Percentiles rank a stretch among this genome's conserved stretches.
Evolutionary conservation across 192 early-diverging fungal species (phyloP).

Genomic region (Podila verticillata): DNA sequence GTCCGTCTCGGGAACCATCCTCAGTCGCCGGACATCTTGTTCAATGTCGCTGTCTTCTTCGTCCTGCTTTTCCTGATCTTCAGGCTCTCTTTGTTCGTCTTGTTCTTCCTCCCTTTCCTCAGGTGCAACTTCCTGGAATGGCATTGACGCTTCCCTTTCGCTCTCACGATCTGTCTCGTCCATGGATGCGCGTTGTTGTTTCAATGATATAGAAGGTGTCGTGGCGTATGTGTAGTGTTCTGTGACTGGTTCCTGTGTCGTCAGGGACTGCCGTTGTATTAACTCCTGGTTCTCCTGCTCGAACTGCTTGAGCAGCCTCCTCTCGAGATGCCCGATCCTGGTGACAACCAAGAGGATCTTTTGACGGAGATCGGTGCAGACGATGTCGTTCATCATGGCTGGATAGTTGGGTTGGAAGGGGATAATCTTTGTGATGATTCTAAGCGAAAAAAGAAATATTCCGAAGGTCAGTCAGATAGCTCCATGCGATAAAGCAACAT

Average conservation of each 20-base stretch:
- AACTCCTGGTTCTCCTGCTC: conserved; percentile 30
- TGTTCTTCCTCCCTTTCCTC: neutral
- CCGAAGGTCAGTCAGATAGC: neutral
- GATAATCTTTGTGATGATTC: conserved; percentile 45
- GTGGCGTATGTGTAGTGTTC: neutral
- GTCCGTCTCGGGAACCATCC: neutral
- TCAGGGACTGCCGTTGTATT: neutral
- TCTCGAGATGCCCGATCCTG: conserved; percentile 38
- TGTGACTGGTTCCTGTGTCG: neutral
- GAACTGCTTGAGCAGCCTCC: conserved; percentile 30
- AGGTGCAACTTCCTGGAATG: no score
- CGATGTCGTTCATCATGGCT: conserved; percentile 51
- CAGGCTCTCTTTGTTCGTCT: neutral
- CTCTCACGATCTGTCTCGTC: no score
- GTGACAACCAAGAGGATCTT: conserved; percentile 31
- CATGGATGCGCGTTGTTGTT: neutral
- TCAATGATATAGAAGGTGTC: neutral
- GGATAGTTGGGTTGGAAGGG: conserved; percentile 28
- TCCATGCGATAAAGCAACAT: neutral
- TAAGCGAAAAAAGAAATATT: neutral
- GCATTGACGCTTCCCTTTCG: no score
- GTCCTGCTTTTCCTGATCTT: neutral
- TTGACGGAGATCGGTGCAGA: conserved; percentile 48
- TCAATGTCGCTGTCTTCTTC: neutral
- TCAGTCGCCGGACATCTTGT: neutral